Evolutionary conservation across 1,284 basidiomycete genomes (phyloP), one percentile per base, ranked within the genome.

Genomic region (Agroathelia rolfsii): DNA sequence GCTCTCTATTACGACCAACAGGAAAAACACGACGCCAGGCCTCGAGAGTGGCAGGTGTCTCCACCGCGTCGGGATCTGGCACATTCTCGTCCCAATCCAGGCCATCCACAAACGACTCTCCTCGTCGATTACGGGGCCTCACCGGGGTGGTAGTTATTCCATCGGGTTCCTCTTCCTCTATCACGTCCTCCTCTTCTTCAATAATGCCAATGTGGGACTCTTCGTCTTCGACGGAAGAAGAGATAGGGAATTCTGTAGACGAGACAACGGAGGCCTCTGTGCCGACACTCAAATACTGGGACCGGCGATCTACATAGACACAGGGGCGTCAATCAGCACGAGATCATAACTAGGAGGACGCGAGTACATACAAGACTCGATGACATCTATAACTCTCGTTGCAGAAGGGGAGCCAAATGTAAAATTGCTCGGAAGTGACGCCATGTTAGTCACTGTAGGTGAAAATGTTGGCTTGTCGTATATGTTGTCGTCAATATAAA

Each of bases 271-370:
- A 66, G 9, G 76, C 65, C 28, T 65, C 63, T 9, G 75, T 72
- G 32, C 68, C 72, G 17, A 72, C 71, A 20, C 69, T 61, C 5
- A 80, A 64, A 43, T 69, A 74, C 47, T 78, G 73, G 3, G 73
- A 55, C 24, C 76, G 69, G 32, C 69, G 69, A 50, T 81, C 77
- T 81, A 38, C n/a, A 38, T 14, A 11, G 28, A 12, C 15, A 25
- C n/a, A 27, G 24, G 38, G 27, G 30, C 6, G 24, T 28, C 21
- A 25, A 30, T 22, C 20, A 30, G 27, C 32, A 25, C 32, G 27
- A 19, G 8, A 8, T 22, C 10, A 32, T 19, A 40, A 56, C 37
- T 24, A 55, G 56, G 8, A 57, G 56, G 24, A 53, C 51, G 22
- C 64, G 56, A 13, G 50, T 50, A 53, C 61, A 45, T 36, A 65